These are phyloP conservation scores for Panicum virgatum DNA, from an alignment of 202 grass and related monocot genomes.

Conservation along the genomic window DNA sequence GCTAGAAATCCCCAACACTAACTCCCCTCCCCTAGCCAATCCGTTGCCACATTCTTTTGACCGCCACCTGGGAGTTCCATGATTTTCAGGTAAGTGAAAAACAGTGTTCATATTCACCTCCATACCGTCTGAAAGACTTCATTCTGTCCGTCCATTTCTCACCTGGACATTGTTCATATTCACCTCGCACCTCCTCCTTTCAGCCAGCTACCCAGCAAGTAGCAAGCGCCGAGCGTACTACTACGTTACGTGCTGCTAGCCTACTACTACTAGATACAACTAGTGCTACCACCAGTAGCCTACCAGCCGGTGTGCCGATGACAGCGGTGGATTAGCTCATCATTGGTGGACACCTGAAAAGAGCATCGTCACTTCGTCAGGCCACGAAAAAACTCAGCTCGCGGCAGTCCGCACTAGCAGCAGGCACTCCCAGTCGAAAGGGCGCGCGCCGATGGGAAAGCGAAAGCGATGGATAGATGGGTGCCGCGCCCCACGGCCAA, in stretches of 20 bases:
- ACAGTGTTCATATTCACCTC: no score
- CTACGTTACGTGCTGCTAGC: no score
- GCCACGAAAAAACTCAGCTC: background rate
- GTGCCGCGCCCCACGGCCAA: constrained; percentile 39
- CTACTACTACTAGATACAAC: background rate
- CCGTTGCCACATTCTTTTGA: no score
- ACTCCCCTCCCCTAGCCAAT: no score
- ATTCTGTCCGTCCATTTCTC: no score
- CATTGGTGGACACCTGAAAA: constrained; percentile 45
- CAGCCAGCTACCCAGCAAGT: background rate
- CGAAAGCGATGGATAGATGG: constrained; percentile 1
- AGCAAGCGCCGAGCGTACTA: background rate
- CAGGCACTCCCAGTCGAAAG: background rate
- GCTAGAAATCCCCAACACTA: no score
- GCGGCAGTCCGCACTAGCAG: background rate
- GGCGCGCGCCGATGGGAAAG: constrained; percentile 7
- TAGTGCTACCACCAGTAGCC: background rate
- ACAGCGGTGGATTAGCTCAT: background rate
- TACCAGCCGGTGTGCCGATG: background rate
- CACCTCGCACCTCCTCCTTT: no score
- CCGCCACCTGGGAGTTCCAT: no score
- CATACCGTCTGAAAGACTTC: background rate
- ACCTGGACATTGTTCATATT: background rate
- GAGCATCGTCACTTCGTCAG: background rate
- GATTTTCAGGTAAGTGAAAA: no score